Conservation (phyloP, 345 rosid genomes). For the Gossypium herbaceum region DNA sequence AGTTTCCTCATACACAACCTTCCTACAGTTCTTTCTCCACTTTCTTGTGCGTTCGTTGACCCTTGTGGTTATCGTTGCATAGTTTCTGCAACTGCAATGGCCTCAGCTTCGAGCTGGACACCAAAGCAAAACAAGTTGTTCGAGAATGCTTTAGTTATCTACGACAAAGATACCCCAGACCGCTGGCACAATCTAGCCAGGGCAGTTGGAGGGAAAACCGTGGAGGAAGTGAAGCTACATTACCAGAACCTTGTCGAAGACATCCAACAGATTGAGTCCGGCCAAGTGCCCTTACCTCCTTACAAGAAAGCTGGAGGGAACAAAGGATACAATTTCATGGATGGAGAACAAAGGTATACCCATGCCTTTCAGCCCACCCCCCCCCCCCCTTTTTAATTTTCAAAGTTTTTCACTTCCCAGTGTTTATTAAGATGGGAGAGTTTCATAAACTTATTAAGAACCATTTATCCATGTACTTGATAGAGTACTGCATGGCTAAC, state of each 20-base stretch:
- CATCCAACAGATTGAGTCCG: conserved; percentile 42
- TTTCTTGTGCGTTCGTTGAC: not conserved
- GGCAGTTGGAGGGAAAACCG: conserved; percentile 40
- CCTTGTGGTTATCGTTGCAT: not conserved
- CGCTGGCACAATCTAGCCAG: conserved; percentile 48
- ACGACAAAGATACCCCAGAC: conserved; percentile 44
- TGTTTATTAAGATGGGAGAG: not conserved
- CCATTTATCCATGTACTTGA: not conserved
- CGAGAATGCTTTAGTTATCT: conserved; percentile 46
- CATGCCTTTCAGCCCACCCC: no score
- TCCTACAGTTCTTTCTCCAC: not conserved
- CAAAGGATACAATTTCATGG: conserved; percentile 20
- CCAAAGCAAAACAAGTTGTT: conserved; percentile 48
- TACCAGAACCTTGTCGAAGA: conserved; percentile 47
- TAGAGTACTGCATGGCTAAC: not conserved
- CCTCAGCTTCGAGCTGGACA: conserved; percentile 41
- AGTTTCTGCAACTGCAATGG: conserved; percentile 20
- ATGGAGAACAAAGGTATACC: conserved; percentile 32
- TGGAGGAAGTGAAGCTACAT: conserved; percentile 36
- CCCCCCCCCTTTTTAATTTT: not conserved
- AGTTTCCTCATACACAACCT: conserved; percentile 16
- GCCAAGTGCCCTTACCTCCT: conserved; percentile 43
- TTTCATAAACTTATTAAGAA: not conserved
- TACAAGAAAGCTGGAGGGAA: conserved; percentile 29
- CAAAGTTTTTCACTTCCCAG: not conserved